Conservation (phyloP, 2,329 filamentous ascomycete genomes). For the Lecanicillium sp. region DNA sequence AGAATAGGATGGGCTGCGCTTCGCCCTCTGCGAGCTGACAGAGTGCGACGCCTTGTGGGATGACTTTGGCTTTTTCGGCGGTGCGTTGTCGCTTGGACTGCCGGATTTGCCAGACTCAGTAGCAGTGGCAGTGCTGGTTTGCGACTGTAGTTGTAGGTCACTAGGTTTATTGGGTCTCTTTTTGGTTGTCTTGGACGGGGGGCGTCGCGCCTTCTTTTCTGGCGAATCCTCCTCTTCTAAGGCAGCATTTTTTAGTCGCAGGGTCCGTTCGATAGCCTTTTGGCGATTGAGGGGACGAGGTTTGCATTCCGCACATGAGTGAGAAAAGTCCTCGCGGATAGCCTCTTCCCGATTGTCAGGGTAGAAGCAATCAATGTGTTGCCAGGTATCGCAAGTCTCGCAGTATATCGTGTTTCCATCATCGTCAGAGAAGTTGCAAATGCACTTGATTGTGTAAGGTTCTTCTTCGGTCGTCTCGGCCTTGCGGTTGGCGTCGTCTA, state of each 20-base stretch:
- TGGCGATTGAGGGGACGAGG: constrained; percentile 66
- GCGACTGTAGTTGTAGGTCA: constrained; percentile 60
- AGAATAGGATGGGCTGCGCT: constrained; percentile 55
- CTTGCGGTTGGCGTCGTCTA: constrained; percentile 35
- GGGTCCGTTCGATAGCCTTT: constrained; percentile 63
- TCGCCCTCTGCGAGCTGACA: constrained; percentile 56
- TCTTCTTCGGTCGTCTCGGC: constrained; percentile 58
- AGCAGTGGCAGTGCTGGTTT: constrained; percentile 34
- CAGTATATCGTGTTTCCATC: constrained; percentile 97
- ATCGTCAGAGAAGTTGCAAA: constrained; percentile 87
- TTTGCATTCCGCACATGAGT: constrained; percentile 84
- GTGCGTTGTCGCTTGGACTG: constrained; percentile 36
- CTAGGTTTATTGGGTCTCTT: constrained; percentile 69
- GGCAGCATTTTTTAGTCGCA: constrained; percentile 45
- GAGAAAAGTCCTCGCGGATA: constrained; percentile 62
- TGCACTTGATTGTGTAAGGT: constrained; percentile 95
- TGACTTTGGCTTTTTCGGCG: constrained; percentile 75
- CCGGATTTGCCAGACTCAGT: constrained; percentile 44
- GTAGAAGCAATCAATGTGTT: constrained; percentile 97
- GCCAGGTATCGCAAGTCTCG: constrained; percentile 94
- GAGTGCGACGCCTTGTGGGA: constrained; percentile 74
- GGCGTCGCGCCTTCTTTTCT: constrained; percentile 67
- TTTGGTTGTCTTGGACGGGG: constrained; percentile 73
- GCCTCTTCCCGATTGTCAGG: constrained; percentile 62
- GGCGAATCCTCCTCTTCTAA: constrained; percentile 37